Evolutionary conservation across 1,284 basidiomycete species (phyloP), one percentile per base, ranked within the genome.

Genomic region (Exobasidium cylindrosporum): DNA sequence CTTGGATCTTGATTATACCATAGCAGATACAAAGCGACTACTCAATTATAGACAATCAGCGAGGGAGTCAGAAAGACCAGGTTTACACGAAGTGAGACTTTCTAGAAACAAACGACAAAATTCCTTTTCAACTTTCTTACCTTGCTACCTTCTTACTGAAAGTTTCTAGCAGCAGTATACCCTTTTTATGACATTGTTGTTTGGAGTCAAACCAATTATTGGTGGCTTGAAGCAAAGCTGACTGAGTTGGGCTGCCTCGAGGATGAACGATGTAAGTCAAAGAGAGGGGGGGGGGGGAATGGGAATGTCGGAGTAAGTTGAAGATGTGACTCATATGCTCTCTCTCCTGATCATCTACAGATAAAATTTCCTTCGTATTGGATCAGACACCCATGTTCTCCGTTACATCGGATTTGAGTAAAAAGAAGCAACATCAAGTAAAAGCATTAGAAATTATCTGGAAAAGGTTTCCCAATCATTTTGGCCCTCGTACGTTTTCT

Each of bases 321-420:
- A 24, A 4, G 54, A 21, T 31, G 17, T 54, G 35, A 17, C 35
- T 40, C 35, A 10, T 40, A 40, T 40, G 23, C 24, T 35, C 28
- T 54, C 10, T 40, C n/a, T 31, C 7, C 24, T 4, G 17, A 17
- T 7, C n/a, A 6, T 14, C 4, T 17, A 40, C n/a, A 54, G 52
- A 58, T 63, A 61, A 58, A 54, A 60, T 69, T 54, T 63, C 66
- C 14, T 69, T 73, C 52, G 76, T 78, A 26, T 83, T 92, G 14
- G 91, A 94, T 83, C 88, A 90, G 72, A 89, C 87, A 0, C 86
- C 85, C 57, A 95, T 95, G 92, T 94, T 94, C 78, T 89, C 87
- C 3, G 89, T 94, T 2, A 92, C 0, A 23, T 50, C 14, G 84
- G 84, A 68, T 84, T 87, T 53, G 86, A 89, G 60, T 29, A 50